A percentile compares a stretch with the other conserved stretches of the same genome.
These are phyloP conservation scores for Lepidium africanum DNA, from an alignment of 345 rosid species.

Conservation along the genomic window DNA sequence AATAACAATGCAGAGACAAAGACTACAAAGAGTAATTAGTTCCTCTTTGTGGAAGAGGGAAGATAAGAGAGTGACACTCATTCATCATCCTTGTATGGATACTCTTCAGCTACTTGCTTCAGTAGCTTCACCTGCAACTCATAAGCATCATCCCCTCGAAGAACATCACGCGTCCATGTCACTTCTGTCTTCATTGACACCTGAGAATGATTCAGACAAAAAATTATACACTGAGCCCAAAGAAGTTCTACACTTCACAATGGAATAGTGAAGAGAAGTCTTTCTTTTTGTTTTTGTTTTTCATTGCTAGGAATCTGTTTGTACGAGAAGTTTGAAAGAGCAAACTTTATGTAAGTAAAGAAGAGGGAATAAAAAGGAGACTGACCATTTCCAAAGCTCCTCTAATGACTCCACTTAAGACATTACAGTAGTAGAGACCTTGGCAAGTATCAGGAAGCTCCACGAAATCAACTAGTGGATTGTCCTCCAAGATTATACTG, in stretches of 20 bases:
- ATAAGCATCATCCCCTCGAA: conserved; percentile 75
- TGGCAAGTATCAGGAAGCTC: conserved; percentile 94
- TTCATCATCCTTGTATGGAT: conserved; percentile 95
- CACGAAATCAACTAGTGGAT: conserved; percentile 87
- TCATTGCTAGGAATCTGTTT: neutral
- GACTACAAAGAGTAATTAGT: neutral
- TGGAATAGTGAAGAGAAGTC: neutral
- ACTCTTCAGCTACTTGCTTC: conserved; percentile 87
- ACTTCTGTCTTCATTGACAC: conserved; percentile 97
- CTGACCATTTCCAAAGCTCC: conserved; percentile 93
- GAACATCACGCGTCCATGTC: conserved; percentile 72
- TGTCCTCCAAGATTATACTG: conserved; percentile 78
- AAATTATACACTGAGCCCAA: neutral
- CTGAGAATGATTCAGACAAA: conserved; percentile 22
- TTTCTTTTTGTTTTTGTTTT: neutral
- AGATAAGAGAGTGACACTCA: conserved; percentile 12
- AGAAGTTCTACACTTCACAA: neutral
- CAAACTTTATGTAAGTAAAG: neutral
- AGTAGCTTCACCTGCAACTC: conserved; percentile 86
- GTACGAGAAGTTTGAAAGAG: neutral
- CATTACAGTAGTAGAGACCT: conserved; percentile 86
- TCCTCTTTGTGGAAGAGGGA: neutral
- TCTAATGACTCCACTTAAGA: conserved; percentile 81
- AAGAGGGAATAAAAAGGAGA: neutral
- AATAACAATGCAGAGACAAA: neutral